These are phyloP conservation scores for Serendipita sp. DNA, from an alignment of 768 basidiomycete genomes.

Conservation along the genomic window DNA sequence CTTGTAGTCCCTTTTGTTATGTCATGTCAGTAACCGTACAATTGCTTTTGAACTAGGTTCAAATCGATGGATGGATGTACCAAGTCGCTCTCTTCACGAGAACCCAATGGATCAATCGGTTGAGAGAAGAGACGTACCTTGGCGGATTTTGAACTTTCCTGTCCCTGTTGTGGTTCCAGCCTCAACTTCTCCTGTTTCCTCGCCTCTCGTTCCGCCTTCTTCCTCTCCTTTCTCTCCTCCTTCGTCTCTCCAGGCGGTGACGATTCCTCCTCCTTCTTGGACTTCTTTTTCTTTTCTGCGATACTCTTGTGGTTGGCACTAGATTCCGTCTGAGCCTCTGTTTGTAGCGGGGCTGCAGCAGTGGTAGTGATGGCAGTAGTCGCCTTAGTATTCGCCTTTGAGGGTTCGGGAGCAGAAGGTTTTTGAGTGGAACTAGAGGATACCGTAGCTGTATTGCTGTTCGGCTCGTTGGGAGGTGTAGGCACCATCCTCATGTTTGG, in stretches of 20 bases:
- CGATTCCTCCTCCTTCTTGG: conserved; percentile 4
- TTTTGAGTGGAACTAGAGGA: neutral
- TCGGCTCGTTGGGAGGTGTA: conserved; percentile 9
- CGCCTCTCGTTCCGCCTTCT: conserved; percentile 1
- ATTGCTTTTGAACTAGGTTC: neutral
- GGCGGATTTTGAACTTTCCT: neutral
- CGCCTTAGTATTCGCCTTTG: conserved; percentile 14
- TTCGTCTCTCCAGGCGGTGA: neutral
- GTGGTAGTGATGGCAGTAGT: neutral
- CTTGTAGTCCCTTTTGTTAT: neutral
- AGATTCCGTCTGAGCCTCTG: neutral
- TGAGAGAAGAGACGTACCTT: neutral
- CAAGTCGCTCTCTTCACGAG: too few species aligned
- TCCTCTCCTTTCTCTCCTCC: neutral
- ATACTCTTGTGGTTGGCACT: neutral
- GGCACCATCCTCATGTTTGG: conserved; percentile 38
- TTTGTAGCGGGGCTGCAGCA: conserved; percentile 6
- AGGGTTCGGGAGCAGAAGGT: conserved; percentile 1
- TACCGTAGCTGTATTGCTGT: neutral
- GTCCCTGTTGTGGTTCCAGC: neutral
- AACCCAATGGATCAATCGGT: too few species aligned
- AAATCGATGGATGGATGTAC: too few species aligned
- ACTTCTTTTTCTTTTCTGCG: conserved; percentile 9
- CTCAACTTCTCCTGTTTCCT: neutral
- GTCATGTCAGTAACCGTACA: neutral